Percentiles rank a stretch among this genome's conserved stretches.
Evolutionary conservation across 192 early-diverging fungal species (phyloP).

Genomic region (Funneliformis mosseae): DNA sequence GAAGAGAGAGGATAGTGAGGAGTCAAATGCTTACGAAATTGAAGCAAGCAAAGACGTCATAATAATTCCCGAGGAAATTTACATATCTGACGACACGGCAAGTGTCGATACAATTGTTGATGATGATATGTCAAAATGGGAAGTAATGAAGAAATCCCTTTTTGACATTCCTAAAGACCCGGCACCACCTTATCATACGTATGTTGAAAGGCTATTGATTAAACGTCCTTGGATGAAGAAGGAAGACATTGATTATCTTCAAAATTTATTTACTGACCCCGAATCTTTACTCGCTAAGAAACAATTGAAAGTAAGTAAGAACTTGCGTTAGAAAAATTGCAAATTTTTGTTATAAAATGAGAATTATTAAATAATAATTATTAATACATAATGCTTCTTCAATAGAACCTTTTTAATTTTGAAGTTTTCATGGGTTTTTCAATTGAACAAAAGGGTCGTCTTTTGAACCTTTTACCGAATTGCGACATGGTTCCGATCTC

Average conservation of each 20-base stretch:
- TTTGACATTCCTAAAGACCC: slow-evolving; percentile 9
- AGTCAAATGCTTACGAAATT: neutral
- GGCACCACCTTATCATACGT: neutral
- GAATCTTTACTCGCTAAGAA: neutral
- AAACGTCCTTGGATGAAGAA: slow-evolving; percentile 24
- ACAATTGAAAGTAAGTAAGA: neutral
- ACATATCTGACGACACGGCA: too few relatives aligned
- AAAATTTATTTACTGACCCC: neutral
- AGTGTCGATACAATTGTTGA: too few relatives aligned
- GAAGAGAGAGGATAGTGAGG: neutral
- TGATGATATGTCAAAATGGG: neutral
- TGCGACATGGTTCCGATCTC: slow-evolving; percentile 22
- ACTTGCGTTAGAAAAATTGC: too few relatives aligned
- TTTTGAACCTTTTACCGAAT: slow-evolving; percentile 9
- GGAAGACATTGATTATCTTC: slow-evolving; percentile 8
- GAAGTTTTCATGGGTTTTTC: neutral
- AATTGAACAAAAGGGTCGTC: slow-evolving; percentile 19
- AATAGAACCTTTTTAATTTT: slow-evolving; percentile 11
- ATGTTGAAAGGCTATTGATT: neutral
- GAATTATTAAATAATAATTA: too few relatives aligned
- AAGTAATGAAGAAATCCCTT: neutral
- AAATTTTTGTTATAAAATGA: too few relatives aligned
- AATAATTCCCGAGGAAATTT: too few relatives aligned
- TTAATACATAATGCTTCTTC: too few relatives aligned
- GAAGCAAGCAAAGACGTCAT: neutral